These are phyloP conservation scores for Phytophthora colocasiae DNA, from an alignment of 352 stramenopile species.

Conservation along the genomic window DNA sequence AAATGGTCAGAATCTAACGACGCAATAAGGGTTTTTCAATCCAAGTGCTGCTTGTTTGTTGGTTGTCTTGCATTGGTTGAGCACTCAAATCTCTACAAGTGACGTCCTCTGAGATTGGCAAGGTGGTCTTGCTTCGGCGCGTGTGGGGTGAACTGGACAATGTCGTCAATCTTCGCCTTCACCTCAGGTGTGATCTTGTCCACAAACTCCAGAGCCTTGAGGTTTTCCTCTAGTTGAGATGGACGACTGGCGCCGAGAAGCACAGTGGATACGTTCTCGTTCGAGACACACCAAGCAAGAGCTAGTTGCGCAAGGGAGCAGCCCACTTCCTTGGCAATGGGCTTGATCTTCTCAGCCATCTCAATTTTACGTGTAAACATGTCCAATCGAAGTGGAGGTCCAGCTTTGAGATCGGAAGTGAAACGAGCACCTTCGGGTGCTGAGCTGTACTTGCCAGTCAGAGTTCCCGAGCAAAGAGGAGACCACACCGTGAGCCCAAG, in stretches of 20 bases:
- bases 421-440: constrained; percentile 20
- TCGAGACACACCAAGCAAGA: constrained; percentile 9
- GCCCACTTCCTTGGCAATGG: constrained; percentile 13
- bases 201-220: constrained; percentile 15
- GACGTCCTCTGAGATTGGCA: constrained; percentile 6
- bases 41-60: no score
- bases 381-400: no score
- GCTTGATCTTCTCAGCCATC: constrained; percentile 14
- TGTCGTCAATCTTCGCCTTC: constrained; percentile 15
- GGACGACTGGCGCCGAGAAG: constrained; percentile 19
- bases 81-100: constrained; percentile 6
- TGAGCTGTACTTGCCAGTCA: constrained; percentile 24
- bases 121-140: constrained; percentile 3
- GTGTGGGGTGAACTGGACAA: constrained; percentile 4
- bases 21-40: no score
- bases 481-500: constrained; percentile 17
- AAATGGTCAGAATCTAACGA: no score
- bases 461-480: neutral
- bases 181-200: constrained; percentile 18
- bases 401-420: constrained; percentile 1
- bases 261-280: constrained; percentile 22
- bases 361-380: neutral
- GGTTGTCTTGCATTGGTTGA: neutral
- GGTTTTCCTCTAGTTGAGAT: constrained; percentile 16
- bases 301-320: constrained; percentile 15